Conservation (phyloP, 2,329 filamentous ascomycete species). For the Sporothrix variecibatus region DNA sequence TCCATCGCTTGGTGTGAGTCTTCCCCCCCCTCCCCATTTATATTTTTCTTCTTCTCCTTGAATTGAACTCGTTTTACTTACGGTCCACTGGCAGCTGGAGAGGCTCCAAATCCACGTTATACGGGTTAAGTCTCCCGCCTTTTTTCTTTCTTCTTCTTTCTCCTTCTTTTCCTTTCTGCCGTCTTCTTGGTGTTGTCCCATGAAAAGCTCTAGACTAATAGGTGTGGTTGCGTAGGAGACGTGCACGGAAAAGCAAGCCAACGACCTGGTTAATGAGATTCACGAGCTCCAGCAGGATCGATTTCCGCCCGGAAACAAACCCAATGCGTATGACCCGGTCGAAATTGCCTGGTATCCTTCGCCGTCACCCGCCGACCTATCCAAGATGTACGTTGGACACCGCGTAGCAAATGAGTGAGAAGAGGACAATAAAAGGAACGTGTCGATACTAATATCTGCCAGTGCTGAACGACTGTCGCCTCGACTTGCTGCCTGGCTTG, state of each 20-base stretch:
- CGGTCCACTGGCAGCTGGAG: neutral
- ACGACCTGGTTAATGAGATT: neutral
- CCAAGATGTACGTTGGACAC: neutral
- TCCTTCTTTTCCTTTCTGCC: no score
- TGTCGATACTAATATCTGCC: neutral
- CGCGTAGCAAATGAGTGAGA: neutral
- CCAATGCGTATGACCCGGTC: neutral
- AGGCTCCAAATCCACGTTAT: neutral
- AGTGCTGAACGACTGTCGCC: neutral
- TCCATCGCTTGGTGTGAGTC: neutral
- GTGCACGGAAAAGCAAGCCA: neutral
- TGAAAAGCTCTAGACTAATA: neutral
- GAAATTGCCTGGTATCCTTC: neutral
- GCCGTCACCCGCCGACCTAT: neutral
- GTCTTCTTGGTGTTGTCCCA: no score
- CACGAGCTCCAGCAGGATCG: neutral
- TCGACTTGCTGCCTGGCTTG: neutral
- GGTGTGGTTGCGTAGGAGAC: neutral
- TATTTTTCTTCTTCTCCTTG: neutral
- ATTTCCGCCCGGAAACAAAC: neutral
- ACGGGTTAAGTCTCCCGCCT: neutral
- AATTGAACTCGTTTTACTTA: neutral
- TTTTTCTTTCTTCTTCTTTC: no score
- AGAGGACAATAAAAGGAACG: neutral
- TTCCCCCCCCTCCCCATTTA: neutral